These are phyloP conservation scores for Thalassiosira ordinaria DNA, from an alignment of 352 stramenopile species.

Conservation along the genomic window DNA sequence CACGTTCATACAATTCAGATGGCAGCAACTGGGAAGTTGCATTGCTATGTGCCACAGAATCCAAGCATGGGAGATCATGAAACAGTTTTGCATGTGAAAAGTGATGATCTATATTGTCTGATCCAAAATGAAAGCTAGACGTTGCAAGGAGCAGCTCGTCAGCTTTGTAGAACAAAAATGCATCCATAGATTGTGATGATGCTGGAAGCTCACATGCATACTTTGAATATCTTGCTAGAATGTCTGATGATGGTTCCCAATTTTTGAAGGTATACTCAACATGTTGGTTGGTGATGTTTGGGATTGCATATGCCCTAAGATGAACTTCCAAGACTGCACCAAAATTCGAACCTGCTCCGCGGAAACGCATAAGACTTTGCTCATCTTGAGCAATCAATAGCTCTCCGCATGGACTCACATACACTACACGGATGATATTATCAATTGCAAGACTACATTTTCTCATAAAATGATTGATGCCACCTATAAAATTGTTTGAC, in stretches of 20 bases:
- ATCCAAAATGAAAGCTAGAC: conserved; percentile 6
- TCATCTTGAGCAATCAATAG: conserved; percentile 3
- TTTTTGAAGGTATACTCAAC: conserved; percentile 25
- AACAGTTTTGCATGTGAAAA: too few species aligned
- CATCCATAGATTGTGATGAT: conserved; percentile 13
- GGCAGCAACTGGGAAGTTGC: too few species aligned
- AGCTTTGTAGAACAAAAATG: conserved; percentile 20
- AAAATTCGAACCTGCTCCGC: conserved; percentile 21
- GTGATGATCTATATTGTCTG: too few species aligned
- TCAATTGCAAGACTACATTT: conserved; percentile 28
- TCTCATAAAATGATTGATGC: conserved; percentile 40
- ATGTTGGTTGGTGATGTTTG: conserved; percentile 11
- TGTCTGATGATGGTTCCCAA: conserved; percentile 14
- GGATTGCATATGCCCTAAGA: conserved; percentile 6
- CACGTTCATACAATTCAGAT: conserved; percentile 23
- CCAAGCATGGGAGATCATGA: too few species aligned
- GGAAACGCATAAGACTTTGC: conserved; percentile 21
- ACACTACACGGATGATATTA: conserved; percentile 18
- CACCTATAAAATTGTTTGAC: conserved; percentile 1
- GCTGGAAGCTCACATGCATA: neutral
- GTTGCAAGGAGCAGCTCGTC: conserved; percentile 2
- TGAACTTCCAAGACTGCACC: conserved; percentile 21
- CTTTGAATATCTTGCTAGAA: conserved; percentile 24
- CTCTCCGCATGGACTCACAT: conserved; percentile 19
- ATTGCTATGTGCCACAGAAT: too few species aligned